Evolutionary conservation across 1,284 basidiomycete species (phyloP).

Genomic region (Rhodotorula sp.): DNA sequence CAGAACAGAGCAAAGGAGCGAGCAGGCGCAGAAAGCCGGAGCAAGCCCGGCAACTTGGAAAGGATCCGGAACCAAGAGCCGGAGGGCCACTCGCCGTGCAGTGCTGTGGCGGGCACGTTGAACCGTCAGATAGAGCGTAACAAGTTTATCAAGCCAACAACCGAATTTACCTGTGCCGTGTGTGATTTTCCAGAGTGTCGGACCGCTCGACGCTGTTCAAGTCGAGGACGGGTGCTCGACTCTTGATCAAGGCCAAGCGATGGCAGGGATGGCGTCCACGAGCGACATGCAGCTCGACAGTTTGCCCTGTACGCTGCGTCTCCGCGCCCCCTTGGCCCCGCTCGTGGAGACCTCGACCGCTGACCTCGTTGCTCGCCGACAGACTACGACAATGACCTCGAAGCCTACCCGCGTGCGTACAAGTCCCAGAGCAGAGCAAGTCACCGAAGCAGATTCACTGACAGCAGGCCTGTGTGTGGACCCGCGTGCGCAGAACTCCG

Average conservation of each 20-base stretch:
- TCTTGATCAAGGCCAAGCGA: too few species aligned
- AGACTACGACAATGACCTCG: slow-evolving; percentile 91
- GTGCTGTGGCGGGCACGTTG: too few species aligned
- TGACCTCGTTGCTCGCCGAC: slow-evolving; percentile 66
- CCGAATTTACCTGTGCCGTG: too few species aligned
- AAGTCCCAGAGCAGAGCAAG: not conserved
- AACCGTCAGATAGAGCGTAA: too few species aligned
- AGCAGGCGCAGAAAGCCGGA: too few species aligned
- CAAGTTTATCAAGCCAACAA: too few species aligned
- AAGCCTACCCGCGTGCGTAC: slow-evolving; percentile 67
- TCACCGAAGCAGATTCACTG: not conserved
- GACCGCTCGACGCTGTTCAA: not conserved
- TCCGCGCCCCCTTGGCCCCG: not conserved
- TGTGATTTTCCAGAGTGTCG: not conserved
- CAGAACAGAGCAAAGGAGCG: not conserved
- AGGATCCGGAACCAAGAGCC: too few species aligned
- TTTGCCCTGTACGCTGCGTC: slow-evolving; percentile 16
- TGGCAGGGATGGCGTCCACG: slow-evolving; percentile 2
- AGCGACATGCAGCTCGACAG: slow-evolving; percentile 17
- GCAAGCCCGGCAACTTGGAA: too few species aligned
- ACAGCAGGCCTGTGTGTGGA: not conserved
- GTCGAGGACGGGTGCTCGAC: too few species aligned
- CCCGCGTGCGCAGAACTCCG: slow-evolving; percentile 57
- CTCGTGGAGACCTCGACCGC: not conserved
- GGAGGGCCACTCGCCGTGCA: too few species aligned